Conservation (phyloP, 2,329 filamentous ascomycete genomes). For the Fusarium clavum region DNA sequence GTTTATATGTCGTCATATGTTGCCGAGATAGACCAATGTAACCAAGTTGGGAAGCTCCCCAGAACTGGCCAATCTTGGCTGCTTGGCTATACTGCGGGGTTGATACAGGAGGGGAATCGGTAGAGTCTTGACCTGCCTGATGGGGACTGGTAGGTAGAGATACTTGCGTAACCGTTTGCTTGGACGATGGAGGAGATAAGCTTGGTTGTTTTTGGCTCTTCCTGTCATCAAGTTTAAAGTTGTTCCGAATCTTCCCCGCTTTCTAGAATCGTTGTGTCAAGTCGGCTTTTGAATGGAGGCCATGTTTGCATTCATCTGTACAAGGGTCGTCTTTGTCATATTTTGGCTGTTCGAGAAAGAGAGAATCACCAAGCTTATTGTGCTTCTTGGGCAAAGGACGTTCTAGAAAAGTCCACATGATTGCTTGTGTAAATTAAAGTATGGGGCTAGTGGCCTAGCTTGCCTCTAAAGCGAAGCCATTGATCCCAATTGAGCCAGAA, state of each 20-base stretch:
- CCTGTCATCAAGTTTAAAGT: conserved; percentile 18
- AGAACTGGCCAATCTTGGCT: conserved; percentile 17
- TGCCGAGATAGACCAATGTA: conserved; percentile 10
- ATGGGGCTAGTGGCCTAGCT: background rate
- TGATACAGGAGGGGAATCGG: conserved; percentile 4
- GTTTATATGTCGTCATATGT: conserved; percentile 39
- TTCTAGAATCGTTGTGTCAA: background rate
- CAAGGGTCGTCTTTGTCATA: background rate
- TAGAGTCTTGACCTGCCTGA: conserved; percentile 30
- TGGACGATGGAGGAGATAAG: conserved; percentile 1
- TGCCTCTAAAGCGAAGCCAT: background rate
- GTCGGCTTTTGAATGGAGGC: background rate
- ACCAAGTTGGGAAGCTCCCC: conserved; percentile 32
- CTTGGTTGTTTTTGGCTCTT: background rate
- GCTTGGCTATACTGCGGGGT: conserved; percentile 31
- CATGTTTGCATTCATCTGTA: background rate
- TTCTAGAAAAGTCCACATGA: background rate
- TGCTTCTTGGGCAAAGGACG: no score
- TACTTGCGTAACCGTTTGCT: conserved; percentile 26
- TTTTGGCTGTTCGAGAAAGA: no score
- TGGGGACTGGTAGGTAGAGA: conserved; percentile 17
- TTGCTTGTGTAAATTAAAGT: background rate
- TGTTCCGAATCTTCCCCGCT: conserved; percentile 1
- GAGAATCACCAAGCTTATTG: background rate
- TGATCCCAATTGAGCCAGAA: background rate